A percentile compares a stretch with the other conserved stretches of the same genome.
phyloP scores from a whole-genome alignment of 768 basidiomycete species.

The Tylopilus intermedius region DNA sequence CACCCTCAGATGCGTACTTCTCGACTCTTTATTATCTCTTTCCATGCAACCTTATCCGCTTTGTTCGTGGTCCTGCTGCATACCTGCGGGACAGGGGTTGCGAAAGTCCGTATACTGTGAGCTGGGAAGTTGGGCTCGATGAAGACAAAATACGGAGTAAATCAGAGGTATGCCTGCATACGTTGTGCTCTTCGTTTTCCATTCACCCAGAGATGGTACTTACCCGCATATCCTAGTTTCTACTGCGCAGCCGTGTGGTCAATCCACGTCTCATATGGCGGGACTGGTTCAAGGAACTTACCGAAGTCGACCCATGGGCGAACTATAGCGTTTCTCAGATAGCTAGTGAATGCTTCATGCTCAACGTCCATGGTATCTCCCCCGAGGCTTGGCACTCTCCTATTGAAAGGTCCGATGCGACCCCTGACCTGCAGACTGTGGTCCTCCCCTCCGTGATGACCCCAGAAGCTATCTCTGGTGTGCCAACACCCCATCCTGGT shows the following conservation, averaged over 20 bases:
- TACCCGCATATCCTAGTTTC: slow-evolving; percentile 37
- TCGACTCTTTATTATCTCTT: slow-evolving; percentile 84
- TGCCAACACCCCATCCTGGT: slow-evolving; percentile 31
- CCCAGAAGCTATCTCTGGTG: slow-evolving; percentile 20
- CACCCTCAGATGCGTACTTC: slow-evolving; percentile 65
- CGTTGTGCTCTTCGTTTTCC: background rate
- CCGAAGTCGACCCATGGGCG: slow-evolving; percentile 62
- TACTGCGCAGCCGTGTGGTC: slow-evolving; percentile 67
- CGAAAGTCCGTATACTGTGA: slow-evolving; percentile 57
- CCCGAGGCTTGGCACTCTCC: slow-evolving; percentile 37
- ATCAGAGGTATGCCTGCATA: slow-evolving; percentile 52
- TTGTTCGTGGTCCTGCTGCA: slow-evolving; percentile 61
- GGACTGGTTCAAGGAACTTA: slow-evolving; percentile 60
- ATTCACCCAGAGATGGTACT: background rate
- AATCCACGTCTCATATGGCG: slow-evolving; percentile 70
- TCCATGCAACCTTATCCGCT: slow-evolving; percentile 81
- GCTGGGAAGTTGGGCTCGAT: slow-evolving; percentile 69
- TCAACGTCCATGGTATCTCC: slow-evolving; percentile 55
- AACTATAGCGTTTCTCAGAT: slow-evolving; percentile 58
- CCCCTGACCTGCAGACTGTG: slow-evolving; percentile 4
- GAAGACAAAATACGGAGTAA: slow-evolving; percentile 64
- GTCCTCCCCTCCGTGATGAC: slow-evolving; percentile 10
- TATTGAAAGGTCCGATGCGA: background rate
- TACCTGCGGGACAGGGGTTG: slow-evolving; percentile 54
- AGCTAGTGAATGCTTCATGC: slow-evolving; percentile 62